Conservation (phyloP, 2,329 filamentous ascomycete species). For the Claviceps lovelessii region DNA sequence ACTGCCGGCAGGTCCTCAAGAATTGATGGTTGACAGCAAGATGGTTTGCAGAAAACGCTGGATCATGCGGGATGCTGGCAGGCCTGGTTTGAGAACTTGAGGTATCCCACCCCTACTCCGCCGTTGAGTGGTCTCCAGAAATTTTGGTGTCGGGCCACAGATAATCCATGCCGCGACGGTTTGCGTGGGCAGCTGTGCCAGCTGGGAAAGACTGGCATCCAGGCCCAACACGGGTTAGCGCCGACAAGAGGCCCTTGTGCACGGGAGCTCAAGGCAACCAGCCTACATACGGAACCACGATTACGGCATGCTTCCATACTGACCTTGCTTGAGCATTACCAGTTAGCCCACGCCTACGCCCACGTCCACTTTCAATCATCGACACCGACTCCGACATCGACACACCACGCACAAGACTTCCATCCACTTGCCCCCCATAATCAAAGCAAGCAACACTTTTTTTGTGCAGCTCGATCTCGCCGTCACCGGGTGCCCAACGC, state of each 20-base stretch:
- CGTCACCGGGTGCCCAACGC: no score
- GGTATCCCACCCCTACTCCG: constrained; percentile 29
- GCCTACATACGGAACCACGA: constrained; percentile 6
- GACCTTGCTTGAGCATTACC: constrained; percentile 17
- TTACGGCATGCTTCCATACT: constrained; percentile 26
- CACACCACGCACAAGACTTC: background rate
- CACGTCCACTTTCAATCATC: no score
- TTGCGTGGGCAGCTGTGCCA: constrained; percentile 4
- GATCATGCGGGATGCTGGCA: constrained; percentile 12
- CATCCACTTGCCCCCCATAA: background rate
- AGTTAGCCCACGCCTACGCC: constrained; percentile 2
- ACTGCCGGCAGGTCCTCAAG: constrained; percentile 12
- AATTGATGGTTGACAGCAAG: constrained; percentile 17
- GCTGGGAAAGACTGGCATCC: constrained; percentile 1
- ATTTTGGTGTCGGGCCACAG: constrained; percentile 26
- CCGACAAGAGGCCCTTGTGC: constrained; percentile 10
- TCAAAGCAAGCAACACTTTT: background rate
- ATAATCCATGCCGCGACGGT: constrained; percentile 25
- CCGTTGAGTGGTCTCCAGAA: constrained; percentile 19
- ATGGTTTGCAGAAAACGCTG: constrained; percentile 13
- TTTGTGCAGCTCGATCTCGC: background rate
- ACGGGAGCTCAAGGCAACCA: constrained; percentile 23
- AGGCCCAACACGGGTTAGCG: constrained; percentile 13
- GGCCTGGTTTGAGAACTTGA: constrained; percentile 19
- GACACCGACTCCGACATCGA: background rate